Evolutionary conservation across 306 rosid genomes (phyloP), one percentile per base, ranked within the genome.

Genomic region (Luffa aegyptiaca): DNA sequence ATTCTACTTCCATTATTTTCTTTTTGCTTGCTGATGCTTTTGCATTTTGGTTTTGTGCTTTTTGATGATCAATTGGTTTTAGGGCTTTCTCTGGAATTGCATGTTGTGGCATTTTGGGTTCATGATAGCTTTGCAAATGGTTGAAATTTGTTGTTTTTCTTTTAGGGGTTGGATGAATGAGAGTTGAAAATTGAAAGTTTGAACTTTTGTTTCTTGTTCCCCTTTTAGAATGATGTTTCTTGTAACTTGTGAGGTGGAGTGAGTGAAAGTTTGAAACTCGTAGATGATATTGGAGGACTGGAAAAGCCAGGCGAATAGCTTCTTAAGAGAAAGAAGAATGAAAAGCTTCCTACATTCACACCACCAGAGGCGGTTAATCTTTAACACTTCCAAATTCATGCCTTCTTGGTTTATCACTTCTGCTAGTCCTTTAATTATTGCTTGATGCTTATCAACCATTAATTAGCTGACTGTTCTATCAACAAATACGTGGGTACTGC

Each of bases 201-300:
- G 31, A 73, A 31, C 44, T 33, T 33, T 65, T 65, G 5, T 16
- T 39, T 33, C 10, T 4, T 26, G 11, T 16, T 65, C 5, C 26
- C 17, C 31, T 35, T 63, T 63, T 35, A 33, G 3, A 11, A 33
- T 71, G 76, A 51, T 17, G 46, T 12, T 71, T 71, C 57, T 71
- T 12, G 13, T 31, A 35, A 7, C 14, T 37, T 14, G 73, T 36
- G 39, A 33, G 78, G 26, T 74, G 42, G 44, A 8, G 78, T 74
- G n/a, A 51, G 12, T 0, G 46, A 74, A 31, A 74, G 78, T 74
- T 33, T n/a, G n/a, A n/a, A n/a, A n/a, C n/a, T n/a, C n/a, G n/a
- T n/a, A n/a, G 96, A 91, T 26, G 93, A 90, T 62, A 90, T 91
- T 87, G 98, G 98, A 80, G 98, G 98, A 14, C 77, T 85, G 86